Conservation (phyloP, 2,329 filamentous ascomycete species). For the Podosphaera fusca region DNA sequence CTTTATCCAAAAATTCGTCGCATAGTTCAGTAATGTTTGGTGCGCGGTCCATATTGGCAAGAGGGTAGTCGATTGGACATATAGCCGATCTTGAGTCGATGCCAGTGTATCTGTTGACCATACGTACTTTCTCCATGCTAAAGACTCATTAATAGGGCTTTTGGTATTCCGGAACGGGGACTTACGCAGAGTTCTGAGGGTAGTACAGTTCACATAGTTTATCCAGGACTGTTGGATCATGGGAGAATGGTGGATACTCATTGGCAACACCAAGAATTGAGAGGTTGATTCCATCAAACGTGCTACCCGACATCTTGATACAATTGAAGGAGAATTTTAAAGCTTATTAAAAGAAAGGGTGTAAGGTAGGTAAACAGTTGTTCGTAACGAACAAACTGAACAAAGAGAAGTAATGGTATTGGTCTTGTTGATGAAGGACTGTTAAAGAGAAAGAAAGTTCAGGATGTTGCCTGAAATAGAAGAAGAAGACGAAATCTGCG, state of each 20-base stretch:
- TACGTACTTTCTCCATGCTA: conserved; percentile 38
- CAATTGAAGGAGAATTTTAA: neutral
- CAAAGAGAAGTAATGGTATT: neutral
- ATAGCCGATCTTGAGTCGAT: conserved; percentile 40
- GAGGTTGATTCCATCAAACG: conserved; percentile 17
- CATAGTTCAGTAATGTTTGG: conserved; percentile 34
- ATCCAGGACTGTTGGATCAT: conserved; percentile 27
- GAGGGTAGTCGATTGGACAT: conserved; percentile 33
- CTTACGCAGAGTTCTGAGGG: conserved; percentile 34
- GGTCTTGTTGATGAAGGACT: neutral
- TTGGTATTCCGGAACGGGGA: conserved; percentile 3
- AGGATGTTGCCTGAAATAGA: neutral
- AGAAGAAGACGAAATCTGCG: neutral
- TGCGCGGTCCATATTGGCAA: conserved; percentile 31
- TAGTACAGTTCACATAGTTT: conserved; percentile 32
- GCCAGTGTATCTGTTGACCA: conserved; percentile 40
- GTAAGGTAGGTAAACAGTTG: neutral
- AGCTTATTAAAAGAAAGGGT: neutral
- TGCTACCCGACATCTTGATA: neutral
- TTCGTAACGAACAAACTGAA: neutral
- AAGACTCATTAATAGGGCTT: conserved; percentile 1
- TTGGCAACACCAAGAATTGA: conserved; percentile 34
- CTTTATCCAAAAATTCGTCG: conserved; percentile 29
- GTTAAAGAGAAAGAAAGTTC: neutral
- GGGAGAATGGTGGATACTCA: conserved; percentile 34